phyloP scores from a whole-genome alignment of 345 rosid genomes.

The Laguncularia racemosa region DNA sequence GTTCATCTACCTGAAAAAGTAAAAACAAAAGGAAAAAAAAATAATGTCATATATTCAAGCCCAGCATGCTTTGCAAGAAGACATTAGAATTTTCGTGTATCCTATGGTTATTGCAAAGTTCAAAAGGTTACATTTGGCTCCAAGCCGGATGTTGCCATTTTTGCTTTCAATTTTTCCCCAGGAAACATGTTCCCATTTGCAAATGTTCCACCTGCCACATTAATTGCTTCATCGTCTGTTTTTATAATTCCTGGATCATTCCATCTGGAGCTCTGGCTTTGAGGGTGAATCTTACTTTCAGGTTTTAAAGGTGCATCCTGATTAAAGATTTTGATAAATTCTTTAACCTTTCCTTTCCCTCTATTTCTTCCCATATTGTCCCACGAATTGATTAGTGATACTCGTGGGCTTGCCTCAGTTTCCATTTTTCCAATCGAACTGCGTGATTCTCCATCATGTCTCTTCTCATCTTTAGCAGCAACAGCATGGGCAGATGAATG shows the following conservation, averaged over 20 bases:
- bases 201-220: slow-evolving; percentile 11
- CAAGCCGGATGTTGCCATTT: slow-evolving; percentile 6
- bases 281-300: slow-evolving; percentile 18
- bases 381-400: slow-evolving; percentile 14
- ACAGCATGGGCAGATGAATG: slow-evolving; percentile 19
- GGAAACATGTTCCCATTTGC: slow-evolving; percentile 17
- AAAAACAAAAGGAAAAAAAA: not conserved
- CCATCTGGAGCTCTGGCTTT: slow-evolving; percentile 31
- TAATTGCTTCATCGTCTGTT: slow-evolving; percentile 18
- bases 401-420: slow-evolving; percentile 22
- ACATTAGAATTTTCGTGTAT: too few species aligned
- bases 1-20: slow-evolving; percentile 24
- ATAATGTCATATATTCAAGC: not conserved
- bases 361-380: slow-evolving; percentile 30
- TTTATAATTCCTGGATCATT: slow-evolving; percentile 21
- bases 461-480: slow-evolving; percentile 26
- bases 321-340: slow-evolving; percentile 68
- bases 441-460: slow-evolving; percentile 21
- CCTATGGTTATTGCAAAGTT: too few species aligned
- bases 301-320: slow-evolving; percentile 41
- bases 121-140: too few species aligned
- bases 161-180: not conserved
- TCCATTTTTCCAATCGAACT: slow-evolving; percentile 16
- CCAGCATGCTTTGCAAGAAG: not conserved
- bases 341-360: slow-evolving; percentile 60